phyloP scores from a whole-genome alignment of 2,329 filamentous ascomycete species.

The Fusarium avenaceum region DNA sequence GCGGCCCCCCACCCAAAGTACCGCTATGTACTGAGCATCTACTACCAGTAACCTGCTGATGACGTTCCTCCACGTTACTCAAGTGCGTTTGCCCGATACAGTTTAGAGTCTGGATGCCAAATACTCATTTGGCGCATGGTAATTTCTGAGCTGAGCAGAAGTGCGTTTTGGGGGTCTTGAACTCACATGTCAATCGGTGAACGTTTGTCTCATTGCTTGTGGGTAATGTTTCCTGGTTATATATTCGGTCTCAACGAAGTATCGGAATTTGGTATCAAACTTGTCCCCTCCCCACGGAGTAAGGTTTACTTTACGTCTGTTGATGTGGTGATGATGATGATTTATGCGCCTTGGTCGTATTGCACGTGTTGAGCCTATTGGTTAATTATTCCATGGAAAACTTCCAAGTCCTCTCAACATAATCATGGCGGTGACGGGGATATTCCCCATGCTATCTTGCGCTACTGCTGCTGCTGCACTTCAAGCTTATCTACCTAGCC shows the following conservation, averaged over 20 bases:
- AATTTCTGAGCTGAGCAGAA: slow-evolving; percentile 40
- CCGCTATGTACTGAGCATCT: slow-evolving; percentile 9
- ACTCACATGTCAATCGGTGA: slow-evolving; percentile 1
- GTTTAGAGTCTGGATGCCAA: slow-evolving; percentile 34
- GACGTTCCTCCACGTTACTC: slow-evolving; percentile 28
- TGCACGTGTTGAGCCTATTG: slow-evolving; percentile 38
- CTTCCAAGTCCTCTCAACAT: slow-evolving; percentile 10
- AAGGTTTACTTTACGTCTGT: slow-evolving; percentile 15
- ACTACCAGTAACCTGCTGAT: slow-evolving; percentile 13
- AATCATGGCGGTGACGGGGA: slow-evolving; percentile 19
- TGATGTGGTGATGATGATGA: slow-evolving; percentile 13
- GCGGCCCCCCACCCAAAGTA: slow-evolving; percentile 33
- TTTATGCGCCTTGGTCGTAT: not conserved
- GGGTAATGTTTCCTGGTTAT: not conserved
- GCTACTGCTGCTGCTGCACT: slow-evolving; percentile 25
- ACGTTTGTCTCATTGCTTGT: not conserved
- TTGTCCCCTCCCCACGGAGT: not conserved
- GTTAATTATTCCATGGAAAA: slow-evolving; percentile 29
- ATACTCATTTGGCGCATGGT: slow-evolving; percentile 23
- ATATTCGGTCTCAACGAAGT: not conserved
- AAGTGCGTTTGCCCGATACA: slow-evolving; percentile 33
- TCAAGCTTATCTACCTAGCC: slow-evolving; percentile 15
- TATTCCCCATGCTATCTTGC: slow-evolving; percentile 20
- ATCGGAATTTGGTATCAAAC: not conserved
- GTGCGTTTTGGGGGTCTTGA: slow-evolving; percentile 1